A percentile compares a stretch with the other conserved stretches of the same genome.
These are phyloP conservation scores for Prorocentrum cordatum DNA, from an alignment of 169 alveolate species.

Conservation along the genomic window DNA sequence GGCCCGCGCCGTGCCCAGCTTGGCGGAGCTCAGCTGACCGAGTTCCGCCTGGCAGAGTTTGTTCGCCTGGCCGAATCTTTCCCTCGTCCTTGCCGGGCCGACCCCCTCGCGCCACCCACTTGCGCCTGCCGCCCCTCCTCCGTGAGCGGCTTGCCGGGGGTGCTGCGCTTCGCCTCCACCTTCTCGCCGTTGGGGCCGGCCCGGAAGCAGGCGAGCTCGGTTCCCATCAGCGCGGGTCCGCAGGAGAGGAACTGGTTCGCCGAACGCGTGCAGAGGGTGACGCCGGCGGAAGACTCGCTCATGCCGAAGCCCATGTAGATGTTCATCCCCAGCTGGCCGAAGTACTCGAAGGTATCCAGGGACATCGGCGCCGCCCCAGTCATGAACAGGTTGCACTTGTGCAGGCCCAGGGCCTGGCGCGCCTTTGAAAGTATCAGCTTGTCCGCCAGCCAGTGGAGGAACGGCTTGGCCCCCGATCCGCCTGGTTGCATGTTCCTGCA, in stretches of 20 bases:
- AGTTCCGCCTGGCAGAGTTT: too few species aligned
- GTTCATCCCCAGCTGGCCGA: conserved; percentile 64
- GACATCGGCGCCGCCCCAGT: conserved; percentile 43
- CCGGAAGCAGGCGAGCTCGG: conserved; percentile 30
- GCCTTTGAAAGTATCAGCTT: conserved; percentile 43
- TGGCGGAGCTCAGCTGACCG: too few species aligned
- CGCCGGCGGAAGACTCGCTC: conserved; percentile 26
- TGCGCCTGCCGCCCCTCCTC: too few species aligned
- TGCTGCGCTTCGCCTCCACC: conserved; percentile 16
- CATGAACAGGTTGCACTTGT: conserved; percentile 9
- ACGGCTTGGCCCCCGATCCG: conserved; percentile 19
- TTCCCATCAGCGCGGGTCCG: background rate
- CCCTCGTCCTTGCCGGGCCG: too few species aligned
- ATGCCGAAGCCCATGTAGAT: conserved; percentile 47
- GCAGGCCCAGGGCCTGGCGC: conserved; percentile 26
- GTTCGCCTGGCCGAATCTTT: too few species aligned
- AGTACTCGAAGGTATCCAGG: conserved; percentile 37
- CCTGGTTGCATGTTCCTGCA: conserved; percentile 29
- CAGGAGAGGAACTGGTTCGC: conserved; percentile 6
- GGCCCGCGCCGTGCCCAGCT: too few species aligned
- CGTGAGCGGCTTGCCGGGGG: too few species aligned
- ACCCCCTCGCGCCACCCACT: too few species aligned
- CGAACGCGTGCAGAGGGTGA: conserved; percentile 13
- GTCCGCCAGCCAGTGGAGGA: conserved; percentile 39
- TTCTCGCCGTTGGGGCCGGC: conserved; percentile 34